Evolutionary conservation across 306 rosid species (phyloP), one percentile per base, ranked within the genome.

Genomic region (Vigna reflexopilosa): DNA sequence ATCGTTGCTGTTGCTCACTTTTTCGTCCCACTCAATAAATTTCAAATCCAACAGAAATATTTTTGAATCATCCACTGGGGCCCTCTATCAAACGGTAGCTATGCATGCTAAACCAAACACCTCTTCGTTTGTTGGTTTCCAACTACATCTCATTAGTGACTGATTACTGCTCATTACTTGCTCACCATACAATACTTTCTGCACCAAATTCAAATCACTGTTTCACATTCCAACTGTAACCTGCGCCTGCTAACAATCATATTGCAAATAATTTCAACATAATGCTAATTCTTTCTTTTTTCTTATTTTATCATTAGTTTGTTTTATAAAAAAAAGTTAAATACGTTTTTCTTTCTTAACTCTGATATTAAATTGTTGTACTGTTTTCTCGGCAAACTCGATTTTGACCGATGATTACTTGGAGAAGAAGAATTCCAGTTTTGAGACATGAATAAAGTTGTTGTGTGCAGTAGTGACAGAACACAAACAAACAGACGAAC

Each of bases 61-160:
- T 85, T 91, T 91, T 86, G 88, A 90, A 90, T 70, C 83, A 66
- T 78, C 74, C 38, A 64, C 75, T 72, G 89, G 96, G 89, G 0
- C 89, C 93, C 90, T 67, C 79, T 82, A 83, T 82, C 84, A 85
- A 91, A 91, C 93, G 91, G 93, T 19, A 64, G 80, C 84, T 56
- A 65, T 73, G 26, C 61, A 11, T 45, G 16, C 15, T 16, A 42
- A 59, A 34, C 42, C 7, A 7, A 59, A 44, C 8, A 44, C 8
- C 24, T 50, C 57, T 82, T 74, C 36, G 17, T 26, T 48, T 30
- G 77, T 75, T 67, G 88, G 84, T 62, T 76, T 90, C 87, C 91
- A 86, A 79, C 89, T 63, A 11, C 19, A 9, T 20, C 19, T 47
- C 70, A 74, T 48, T 74, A 47, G 45, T 72, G 17, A 52, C 48